Percentiles rank a stretch among this genome's conserved stretches.
Evolutionary conservation across 2,329 filamentous ascomycete genomes (phyloP).

Genomic region (Rhytidhysteron rufulum): DNA sequence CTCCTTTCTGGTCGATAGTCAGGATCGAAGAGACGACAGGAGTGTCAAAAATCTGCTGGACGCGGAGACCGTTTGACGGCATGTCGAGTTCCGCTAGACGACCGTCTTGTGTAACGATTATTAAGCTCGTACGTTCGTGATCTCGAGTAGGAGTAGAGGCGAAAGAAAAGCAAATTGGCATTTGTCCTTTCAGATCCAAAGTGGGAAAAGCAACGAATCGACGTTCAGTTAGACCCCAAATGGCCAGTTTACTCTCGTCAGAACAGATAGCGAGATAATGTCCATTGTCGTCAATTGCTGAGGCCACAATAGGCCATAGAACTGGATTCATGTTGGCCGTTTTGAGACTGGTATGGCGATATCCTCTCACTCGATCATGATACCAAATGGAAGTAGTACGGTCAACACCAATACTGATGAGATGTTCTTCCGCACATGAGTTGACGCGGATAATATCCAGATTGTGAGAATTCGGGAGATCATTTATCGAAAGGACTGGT

Average conservation of each 20-base stretch:
- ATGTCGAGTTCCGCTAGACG: constrained; percentile 57
- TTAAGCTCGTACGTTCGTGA: constrained; percentile 39
- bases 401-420: constrained; percentile 69
- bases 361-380: constrained; percentile 23
- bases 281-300: constrained; percentile 62
- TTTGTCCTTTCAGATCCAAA: constrained; percentile 56
- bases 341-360: constrained; percentile 25
- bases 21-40: constrained; percentile 25
- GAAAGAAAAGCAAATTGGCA: constrained; percentile 61
- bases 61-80: constrained; percentile 36
- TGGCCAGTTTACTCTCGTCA: constrained; percentile 51
- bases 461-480: constrained; percentile 59
- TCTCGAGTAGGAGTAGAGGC: constrained; percentile 28
- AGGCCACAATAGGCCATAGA: constrained; percentile 51
- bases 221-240: constrained; percentile 61
- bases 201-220: constrained; percentile 51
- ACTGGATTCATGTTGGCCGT: constrained; percentile 31
- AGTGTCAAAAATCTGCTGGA: constrained; percentile 23
- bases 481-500: constrained; percentile 57
- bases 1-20: constrained; percentile 22
- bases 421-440: constrained; percentile 59
- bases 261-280: constrained; percentile 66
- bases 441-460: constrained; percentile 66
- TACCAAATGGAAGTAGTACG: constrained; percentile 63
- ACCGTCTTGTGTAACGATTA: constrained; percentile 64